Evolutionary conservation across 352 stramenopile species (phyloP).

Genomic region (Globisporangium camurandrum): DNA sequence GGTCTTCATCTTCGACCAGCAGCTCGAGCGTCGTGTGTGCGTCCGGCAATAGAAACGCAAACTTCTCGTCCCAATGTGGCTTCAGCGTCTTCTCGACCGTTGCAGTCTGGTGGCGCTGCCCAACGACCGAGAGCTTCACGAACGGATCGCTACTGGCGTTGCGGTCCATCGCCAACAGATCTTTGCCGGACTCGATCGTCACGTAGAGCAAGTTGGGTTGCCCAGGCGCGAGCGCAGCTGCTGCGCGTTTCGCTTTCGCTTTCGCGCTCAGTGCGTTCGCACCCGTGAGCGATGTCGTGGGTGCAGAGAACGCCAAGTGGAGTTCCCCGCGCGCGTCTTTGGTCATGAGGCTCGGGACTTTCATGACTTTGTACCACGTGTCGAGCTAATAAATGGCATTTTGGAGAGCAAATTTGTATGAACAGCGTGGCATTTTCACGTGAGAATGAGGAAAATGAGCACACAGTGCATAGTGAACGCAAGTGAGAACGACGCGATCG

Average conservation of each 20-base stretch:
- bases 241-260: background rate
- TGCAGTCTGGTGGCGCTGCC: constrained; percentile 60
- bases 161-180: constrained; percentile 76
- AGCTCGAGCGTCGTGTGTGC: constrained; percentile 39
- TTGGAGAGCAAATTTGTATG: too few relatives aligned
- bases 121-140: constrained; percentile 67
- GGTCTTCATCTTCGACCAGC: constrained; percentile 58
- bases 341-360: constrained; percentile 33
- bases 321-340: constrained; percentile 53
- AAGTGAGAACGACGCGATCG: too few relatives aligned
- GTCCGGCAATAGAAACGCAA: constrained; percentile 47
- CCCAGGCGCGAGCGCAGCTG: constrained; percentile 5
- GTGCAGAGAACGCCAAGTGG: constrained; percentile 33
- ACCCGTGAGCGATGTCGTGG: too few relatives aligned
- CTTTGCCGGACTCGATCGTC: constrained; percentile 62
- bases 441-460: too few relatives aligned
- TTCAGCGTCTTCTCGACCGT: constrained; percentile 69
- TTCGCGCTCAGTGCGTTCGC: background rate
- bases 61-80: constrained; percentile 70
- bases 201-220: constrained; percentile 59
- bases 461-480: too few relatives aligned
- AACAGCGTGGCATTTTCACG: background rate
- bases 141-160: constrained; percentile 81
- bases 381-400: too few relatives aligned
- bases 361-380: constrained; percentile 42